Evolutionary conservation across 768 basidiomycete species (phyloP), one percentile per base, ranked within the genome.

Genomic region (Rhodotorula diobovata): DNA sequence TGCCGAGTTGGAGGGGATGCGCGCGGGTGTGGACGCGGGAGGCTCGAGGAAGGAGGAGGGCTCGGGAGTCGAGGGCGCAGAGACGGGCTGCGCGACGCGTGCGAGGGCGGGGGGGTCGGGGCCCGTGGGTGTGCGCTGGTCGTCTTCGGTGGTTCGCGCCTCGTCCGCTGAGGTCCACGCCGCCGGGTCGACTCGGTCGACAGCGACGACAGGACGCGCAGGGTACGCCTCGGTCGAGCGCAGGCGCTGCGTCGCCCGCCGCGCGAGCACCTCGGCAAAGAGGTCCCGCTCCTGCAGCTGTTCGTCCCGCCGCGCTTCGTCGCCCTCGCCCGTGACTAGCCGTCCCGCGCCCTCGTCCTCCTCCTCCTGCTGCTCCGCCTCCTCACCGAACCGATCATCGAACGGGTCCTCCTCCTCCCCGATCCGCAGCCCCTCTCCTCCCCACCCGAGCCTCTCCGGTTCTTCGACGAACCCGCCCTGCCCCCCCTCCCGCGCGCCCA

Each of bases 321-420:
- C n/a, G n/a, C n/a, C n/a, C n/a, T n/a, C n/a, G n/a, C n/a, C n/a
- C n/a, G n/a, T n/a, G n/a, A n/a, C n/a, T n/a, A n/a, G n/a, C n/a
- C n/a, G n/a, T n/a, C 25, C 12, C 23, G 43, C 6, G 21, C 55
- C 35, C 23, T 14, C 56, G 41, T 20, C 18, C 12, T 28, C 6
- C 48, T 11, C 4, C 23, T 25, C 48, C 6, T 4, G 28, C 14
- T 57, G 45, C 28, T 37, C 43, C 12, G 21, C 4, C 0, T 6
- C 34, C 20, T 41, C 60, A 4, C 21, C 67, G 35, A 68, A 68
- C 3, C 30, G 46, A 30, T 68, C 67, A 37, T 48, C 56, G 56
- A 68, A 68, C 23, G 67, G 67, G 57, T 68, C 39, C 23, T 25
- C 25, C 8, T 25, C 48, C 9, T 25, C 23, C 8, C 3, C 41